A percentile compares a stretch with the other conserved stretches of the same genome.
These are phyloP conservation scores for Cytospora piceicola DNA, from an alignment of 2,329 filamentous ascomycete genomes.

Conservation along the genomic window DNA sequence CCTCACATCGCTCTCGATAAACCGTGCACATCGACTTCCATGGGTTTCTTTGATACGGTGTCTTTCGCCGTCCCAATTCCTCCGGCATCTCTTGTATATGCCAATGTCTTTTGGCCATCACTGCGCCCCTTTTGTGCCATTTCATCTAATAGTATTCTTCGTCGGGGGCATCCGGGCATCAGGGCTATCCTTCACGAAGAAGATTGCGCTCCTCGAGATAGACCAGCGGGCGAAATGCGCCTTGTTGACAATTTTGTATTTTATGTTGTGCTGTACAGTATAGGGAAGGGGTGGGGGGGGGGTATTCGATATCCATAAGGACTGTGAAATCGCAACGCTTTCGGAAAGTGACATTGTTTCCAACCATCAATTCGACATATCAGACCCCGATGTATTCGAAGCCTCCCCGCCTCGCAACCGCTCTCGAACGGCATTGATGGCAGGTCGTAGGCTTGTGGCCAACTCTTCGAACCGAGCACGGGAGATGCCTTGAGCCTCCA, in stretches of 20 bases:
- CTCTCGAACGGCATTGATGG: not conserved
- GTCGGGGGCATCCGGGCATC: not conserved
- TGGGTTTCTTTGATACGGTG: too few species aligned
- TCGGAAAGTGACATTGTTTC: not conserved
- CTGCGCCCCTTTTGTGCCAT: not conserved
- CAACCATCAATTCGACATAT: not conserved
- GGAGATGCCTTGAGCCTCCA: not conserved
- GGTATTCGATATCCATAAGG: conserved; percentile 1
- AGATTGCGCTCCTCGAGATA: not conserved
- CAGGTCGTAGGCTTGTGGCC: not conserved
- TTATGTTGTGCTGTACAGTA: conserved; percentile 1
- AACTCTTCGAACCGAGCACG: not conserved
- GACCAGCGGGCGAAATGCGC: not conserved
- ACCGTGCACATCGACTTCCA: too few species aligned
- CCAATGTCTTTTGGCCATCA: not conserved
- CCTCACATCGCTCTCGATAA: not conserved
- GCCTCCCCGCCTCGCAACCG: not conserved
- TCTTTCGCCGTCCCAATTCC: too few species aligned
- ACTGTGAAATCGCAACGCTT: not conserved
- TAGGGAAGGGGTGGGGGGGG: not conserved
- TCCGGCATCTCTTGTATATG: not conserved
- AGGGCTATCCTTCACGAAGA: not conserved
- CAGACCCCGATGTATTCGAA: not conserved
- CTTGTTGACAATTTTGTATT: not conserved
- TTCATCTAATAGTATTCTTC: not conserved